These are phyloP conservation scores for Lepidium sativum DNA, from an alignment of 345 rosid genomes.

Conservation along the genomic window DNA sequence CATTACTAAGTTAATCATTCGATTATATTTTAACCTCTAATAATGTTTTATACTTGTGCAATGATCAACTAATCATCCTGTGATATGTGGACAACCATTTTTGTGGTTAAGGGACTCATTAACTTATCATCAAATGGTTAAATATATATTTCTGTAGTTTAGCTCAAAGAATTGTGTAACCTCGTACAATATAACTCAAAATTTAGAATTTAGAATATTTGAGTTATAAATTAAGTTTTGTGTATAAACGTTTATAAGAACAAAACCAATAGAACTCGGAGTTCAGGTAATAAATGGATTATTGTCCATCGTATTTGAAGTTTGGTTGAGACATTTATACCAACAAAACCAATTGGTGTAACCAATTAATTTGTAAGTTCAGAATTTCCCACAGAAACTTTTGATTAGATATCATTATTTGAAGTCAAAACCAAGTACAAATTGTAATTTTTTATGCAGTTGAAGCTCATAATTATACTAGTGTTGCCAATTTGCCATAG, in stretches of 20 bases:
- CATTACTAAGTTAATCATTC: constrained; percentile 5
- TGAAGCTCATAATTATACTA: no score
- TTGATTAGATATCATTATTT: neutral
- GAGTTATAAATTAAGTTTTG: no score
- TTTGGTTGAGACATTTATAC: no score
- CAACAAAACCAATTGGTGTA: neutral
- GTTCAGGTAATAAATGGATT: no score
- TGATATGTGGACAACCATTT: neutral
- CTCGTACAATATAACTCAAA: no score
- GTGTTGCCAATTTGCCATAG: neutral
- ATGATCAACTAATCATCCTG: constrained; percentile 19
- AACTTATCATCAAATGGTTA: no score
- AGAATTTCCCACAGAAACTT: neutral
- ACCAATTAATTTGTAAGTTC: neutral
- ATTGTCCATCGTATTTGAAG: no score
- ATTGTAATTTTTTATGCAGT: no score
- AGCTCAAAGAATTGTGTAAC: no score
- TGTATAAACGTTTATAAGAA: no score
- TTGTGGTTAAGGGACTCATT: neutral
- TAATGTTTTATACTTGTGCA: constrained; percentile 1
- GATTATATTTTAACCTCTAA: neutral
- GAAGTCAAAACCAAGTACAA: neutral
- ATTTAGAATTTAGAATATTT: no score
- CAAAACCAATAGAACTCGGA: no score
- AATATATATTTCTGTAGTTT: neutral